Conservation (phyloP, 129 eudicot species). For the Centaurea solstitialis region DNA sequence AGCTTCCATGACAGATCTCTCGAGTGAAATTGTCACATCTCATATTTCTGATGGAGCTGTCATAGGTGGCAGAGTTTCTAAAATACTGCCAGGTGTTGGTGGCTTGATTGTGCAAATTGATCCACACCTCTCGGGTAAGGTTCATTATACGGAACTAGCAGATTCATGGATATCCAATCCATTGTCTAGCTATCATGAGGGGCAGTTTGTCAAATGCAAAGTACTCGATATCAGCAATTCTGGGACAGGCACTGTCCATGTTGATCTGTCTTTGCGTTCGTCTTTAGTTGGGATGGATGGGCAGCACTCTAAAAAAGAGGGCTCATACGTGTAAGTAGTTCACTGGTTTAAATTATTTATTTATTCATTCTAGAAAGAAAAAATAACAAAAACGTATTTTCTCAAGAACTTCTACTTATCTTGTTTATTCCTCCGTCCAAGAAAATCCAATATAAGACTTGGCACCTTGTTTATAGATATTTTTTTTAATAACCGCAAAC, state of each 20-base stretch:
- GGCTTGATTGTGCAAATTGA: conserved; percentile 87
- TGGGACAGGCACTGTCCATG: conserved; percentile 55
- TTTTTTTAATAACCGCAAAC: not conserved
- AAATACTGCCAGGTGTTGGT: conserved; percentile 82
- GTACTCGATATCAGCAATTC: conserved; percentile 61
- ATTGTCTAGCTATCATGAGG: conserved; percentile 71
- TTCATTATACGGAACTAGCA: conserved; percentile 76
- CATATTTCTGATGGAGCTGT: conserved; percentile 58
- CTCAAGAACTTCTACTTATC: not conserved
- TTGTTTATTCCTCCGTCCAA: not conserved
- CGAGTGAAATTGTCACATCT: conserved; percentile 27
- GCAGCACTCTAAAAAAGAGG: not conserved
- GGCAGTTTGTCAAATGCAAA: conserved; percentile 87
- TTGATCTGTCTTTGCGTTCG: conserved; percentile 78
- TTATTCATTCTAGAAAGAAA: not conserved
- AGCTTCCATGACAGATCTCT: conserved; percentile 19
- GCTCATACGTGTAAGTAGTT: conserved; percentile 36
- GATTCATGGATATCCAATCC: conserved; percentile 69
- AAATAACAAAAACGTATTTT: too few relatives aligned
- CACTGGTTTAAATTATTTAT: not conserved
- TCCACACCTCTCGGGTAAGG: conserved; percentile 76
- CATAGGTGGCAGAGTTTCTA: conserved; percentile 85
- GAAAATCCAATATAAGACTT: not conserved
- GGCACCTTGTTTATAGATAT: not conserved
- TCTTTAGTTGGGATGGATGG: conserved; percentile 24